Evolutionary conservation across 352 stramenopile species (phyloP), one percentile per base, ranked within the genome.

Genomic region (Phytopythium ostracodes): DNA sequence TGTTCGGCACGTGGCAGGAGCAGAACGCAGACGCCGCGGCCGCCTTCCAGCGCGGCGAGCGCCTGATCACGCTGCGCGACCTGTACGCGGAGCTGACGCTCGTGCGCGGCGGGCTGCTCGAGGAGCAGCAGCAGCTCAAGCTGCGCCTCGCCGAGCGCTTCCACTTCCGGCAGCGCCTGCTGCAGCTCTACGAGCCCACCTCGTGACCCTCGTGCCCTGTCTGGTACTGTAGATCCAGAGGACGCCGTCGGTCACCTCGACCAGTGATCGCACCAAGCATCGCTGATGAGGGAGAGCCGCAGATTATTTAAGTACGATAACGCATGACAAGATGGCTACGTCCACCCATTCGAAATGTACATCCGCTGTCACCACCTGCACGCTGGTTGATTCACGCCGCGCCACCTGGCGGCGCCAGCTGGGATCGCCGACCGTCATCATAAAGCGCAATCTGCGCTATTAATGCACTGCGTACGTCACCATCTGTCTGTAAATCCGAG

Each of bases 181-280:
- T 76, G 58, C 72, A 79, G 59, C 72, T 79, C 46, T 79, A 79
- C 59, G 72, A 79, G 47, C 72, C 72, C 54, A 67, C 72, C 44
- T 60, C 49, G 43, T 79, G 61, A 76, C 18, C n/a, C n/a, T n/a
- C n/a, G n/a, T n/a, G n/a, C n/a, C n/a, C n/a, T n/a, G n/a, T n/a
- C n/a, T n/a, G n/a, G n/a, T n/a, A n/a, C n/a, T n/a, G n/a, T n/a
- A n/a, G n/a, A n/a, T n/a, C n/a, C n/a, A n/a, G n/a, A n/a, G n/a
- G n/a, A 10, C 10, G 33, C 33, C 44, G 20, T 51, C n/a, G 44
- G 8, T 15, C 38, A 33, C 4, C 15, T 44, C 14, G 38, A 44
- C 38, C 0, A 44, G 38, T n/a, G n/a, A n/a, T n/a, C n/a, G n/a
- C n/a, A n/a, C n/a, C n/a, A n/a, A n/a, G n/a, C n/a, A n/a, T n/a